Evolutionary conservation across 257 asterid species (phyloP).

Genomic region (Handroanthus guayacan): DNA sequence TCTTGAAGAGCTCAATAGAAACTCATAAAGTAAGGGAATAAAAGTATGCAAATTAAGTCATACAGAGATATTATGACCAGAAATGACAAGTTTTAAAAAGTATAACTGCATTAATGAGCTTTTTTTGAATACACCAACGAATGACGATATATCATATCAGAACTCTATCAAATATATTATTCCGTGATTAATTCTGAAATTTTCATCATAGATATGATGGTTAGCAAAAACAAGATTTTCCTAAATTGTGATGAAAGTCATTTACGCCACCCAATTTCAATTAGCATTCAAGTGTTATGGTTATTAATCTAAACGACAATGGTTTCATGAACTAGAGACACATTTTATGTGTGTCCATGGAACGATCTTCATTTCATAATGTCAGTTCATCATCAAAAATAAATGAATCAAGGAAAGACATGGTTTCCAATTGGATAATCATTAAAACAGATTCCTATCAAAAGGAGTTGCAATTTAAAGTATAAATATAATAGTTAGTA

Average conservation of each 20-base stretch:
- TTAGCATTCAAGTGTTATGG: not conserved
- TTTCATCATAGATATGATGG: not conserved
- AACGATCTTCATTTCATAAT: not conserved
- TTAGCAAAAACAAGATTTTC: not conserved
- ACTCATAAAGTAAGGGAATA: slow-evolving; percentile 4
- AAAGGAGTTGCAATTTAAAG: no score
- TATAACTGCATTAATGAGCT: no score
- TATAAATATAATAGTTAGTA: no score
- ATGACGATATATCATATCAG: not conserved
- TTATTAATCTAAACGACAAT: not conserved
- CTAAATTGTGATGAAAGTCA: not conserved
- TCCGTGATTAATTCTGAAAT: not conserved
- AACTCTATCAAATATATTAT: not conserved
- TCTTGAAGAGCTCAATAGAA: not conserved
- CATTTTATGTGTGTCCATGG: not conserved
- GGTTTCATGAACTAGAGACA: not conserved
- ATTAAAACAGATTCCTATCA: not conserved
- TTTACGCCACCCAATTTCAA: not conserved
- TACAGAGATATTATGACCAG: not conserved
- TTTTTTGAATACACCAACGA: not conserved
- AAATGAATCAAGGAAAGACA: not conserved
- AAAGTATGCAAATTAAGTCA: not conserved
- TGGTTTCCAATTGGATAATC: not conserved
- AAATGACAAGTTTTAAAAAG: not conserved
- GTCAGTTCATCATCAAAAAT: not conserved